These are phyloP conservation scores for Paraphoma sp. DNA, from an alignment of 2,329 filamentous ascomycete genomes.

Conservation along the genomic window DNA sequence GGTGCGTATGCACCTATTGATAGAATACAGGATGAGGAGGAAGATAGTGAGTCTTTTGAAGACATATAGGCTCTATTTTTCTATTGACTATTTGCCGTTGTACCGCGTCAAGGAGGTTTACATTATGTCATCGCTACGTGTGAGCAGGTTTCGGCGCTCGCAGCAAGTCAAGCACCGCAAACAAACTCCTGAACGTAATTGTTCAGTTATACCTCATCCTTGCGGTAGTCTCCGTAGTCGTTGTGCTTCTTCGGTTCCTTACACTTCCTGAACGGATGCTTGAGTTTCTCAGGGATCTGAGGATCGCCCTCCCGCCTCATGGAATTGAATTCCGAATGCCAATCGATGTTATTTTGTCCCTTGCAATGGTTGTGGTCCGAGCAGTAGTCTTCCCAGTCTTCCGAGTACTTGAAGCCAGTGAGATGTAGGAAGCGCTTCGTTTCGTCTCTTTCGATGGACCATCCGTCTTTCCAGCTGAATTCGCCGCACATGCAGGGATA, in stretches of 20 bases:
- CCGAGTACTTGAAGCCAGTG: slow-evolving; percentile 7
- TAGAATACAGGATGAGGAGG: too few relatives aligned
- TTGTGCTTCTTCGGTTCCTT: background rate
- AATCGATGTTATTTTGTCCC: background rate
- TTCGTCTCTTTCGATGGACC: slow-evolving; percentile 4
- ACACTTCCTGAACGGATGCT: slow-evolving; percentile 9
- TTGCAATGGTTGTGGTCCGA: slow-evolving; percentile 2
- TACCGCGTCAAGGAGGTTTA: too few relatives aligned
- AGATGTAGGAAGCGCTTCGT: slow-evolving; percentile 7
- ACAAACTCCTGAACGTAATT: background rate
- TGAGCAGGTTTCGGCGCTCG: background rate
- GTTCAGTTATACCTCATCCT: background rate
- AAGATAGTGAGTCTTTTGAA: too few relatives aligned
- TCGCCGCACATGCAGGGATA: slow-evolving; percentile 28
- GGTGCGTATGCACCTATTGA: too few relatives aligned
- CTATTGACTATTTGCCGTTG: too few relatives aligned
- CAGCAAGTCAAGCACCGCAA: background rate
- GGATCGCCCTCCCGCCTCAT: background rate
- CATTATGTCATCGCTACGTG: background rate
- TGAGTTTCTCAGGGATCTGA: slow-evolving; percentile 1
- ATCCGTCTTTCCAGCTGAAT: slow-evolving; percentile 12
- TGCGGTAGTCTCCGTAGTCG: background rate
- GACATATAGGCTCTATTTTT: too few relatives aligned
- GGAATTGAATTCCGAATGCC: slow-evolving; percentile 1
- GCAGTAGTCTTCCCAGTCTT: slow-evolving; percentile 16